phyloP scores from a whole-genome alignment of 371 early-diverging fungal genomes.

The Caulochytrium protostelioides region DNA sequence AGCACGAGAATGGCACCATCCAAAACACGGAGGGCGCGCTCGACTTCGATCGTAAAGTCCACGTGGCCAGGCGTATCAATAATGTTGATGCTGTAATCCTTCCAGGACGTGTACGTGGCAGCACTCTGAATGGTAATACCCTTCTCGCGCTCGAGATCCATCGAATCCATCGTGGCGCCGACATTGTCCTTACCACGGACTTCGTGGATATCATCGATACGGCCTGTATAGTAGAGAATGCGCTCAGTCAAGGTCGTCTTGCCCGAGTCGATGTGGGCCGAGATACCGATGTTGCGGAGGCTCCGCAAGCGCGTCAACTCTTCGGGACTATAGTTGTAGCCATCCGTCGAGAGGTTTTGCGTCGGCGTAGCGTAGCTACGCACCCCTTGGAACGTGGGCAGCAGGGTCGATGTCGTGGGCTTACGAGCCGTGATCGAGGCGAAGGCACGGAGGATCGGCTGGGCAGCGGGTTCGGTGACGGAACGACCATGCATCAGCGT shows the following conservation, averaged over 20 bases:
- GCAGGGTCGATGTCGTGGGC: no score
- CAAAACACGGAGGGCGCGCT: conserved; percentile 69
- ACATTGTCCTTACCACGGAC: conserved; percentile 92
- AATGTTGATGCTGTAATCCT: conserved; percentile 57
- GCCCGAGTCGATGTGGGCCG: conserved; percentile 96
- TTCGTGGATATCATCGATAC: conserved; percentile 89
- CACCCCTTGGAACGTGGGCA: no score
- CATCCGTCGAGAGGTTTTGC: no score
- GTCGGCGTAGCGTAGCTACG: no score
- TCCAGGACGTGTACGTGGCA: conserved; percentile 64
- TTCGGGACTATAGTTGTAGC: no score
- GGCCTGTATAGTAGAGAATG: conserved; percentile 84
- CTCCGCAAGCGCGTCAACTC: neutral
- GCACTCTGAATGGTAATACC: conserved; percentile 83
- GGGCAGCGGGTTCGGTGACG: no score
- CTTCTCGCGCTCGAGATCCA: conserved; percentile 94
- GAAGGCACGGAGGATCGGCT: no score
- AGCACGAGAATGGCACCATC: conserved; percentile 74
- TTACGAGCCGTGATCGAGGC: no score
- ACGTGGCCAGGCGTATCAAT: conserved; percentile 84
- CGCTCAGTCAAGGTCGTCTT: conserved; percentile 96
- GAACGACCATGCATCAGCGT: no score
- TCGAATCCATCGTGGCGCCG: conserved; percentile 96
- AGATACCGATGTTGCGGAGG: conserved; percentile 89
- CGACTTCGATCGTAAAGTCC: conserved; percentile 82